Evolutionary conservation across 2,329 filamentous ascomycete genomes (phyloP), one percentile per base, ranked within the genome.

Genomic region (Aspergillus tubingensis): DNA sequence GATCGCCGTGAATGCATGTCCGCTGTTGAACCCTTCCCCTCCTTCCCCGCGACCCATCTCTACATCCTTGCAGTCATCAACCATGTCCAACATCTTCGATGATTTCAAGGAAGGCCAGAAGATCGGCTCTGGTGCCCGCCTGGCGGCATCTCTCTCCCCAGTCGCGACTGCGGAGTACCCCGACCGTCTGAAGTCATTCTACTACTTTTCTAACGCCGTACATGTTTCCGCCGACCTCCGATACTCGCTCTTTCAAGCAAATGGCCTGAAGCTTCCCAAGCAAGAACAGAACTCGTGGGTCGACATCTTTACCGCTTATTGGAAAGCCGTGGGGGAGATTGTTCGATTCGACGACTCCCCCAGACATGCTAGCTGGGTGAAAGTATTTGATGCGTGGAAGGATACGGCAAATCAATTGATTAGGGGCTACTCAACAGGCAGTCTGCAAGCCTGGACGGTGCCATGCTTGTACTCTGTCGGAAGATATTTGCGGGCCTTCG

Each of bases 381-480:
- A 85, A 58, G 90, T 93, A 0, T 99, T 96, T 72, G 89, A 92
- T 63, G 81, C 88, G 10, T 98, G 95, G 93, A 96, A 91, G 72
- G 91, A 96, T 43, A 73, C 98, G 63, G 86, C 90, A 49, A 90
- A 89, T 64, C 81, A 83, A 51, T 81, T 98, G 41, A 88, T 93
- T 60, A 86, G 92, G 66, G 92, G 92, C 32, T 97, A 97, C 74
- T 89, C 88, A 38, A 89, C 85, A 65, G 82, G 83, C 58, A 84
- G 86, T 2, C 91, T 98, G 68, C 88, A 91, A 65, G 89, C 92
- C 32, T 99, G 95, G 94, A 95, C 92, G 0, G 87, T 99, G 54
- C 93, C 95, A 3, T 93, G 91, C 72, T 82, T 99, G 41, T 98
- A 98, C 72, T 85, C 90, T 55, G 88, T 89, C 23, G 93, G 92